Percentiles rank a stretch among this genome's conserved stretches.
Conservation (phyloP, 805 yeast genomes). For the Candida sphagnicola region DNA sequence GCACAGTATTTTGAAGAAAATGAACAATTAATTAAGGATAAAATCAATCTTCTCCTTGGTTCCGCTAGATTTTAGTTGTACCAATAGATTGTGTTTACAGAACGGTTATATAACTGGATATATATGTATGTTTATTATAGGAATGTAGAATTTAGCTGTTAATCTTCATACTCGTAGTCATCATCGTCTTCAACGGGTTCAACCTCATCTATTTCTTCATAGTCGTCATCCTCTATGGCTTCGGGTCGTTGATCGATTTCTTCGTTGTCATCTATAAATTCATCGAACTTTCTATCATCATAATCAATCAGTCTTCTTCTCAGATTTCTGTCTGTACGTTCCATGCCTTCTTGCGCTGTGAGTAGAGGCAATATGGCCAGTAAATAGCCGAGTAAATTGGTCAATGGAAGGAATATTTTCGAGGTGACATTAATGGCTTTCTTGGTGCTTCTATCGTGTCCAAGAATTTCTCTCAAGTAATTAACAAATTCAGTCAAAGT, state of each 20-base stretch:
- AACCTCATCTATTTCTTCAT: slow-evolving; percentile 16
- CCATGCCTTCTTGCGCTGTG: slow-evolving; percentile 18
- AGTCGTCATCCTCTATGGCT: slow-evolving; percentile 11
- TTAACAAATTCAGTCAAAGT: slow-evolving; percentile 26
- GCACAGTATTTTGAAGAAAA: slow-evolving; percentile 78
- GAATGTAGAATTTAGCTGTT: slow-evolving; percentile 3
- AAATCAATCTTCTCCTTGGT: slow-evolving; percentile 70
- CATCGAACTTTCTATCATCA: slow-evolving; percentile 13
- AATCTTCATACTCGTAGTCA: slow-evolving; percentile 11
- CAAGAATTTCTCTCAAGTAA: slow-evolving; percentile 20
- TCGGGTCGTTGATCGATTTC: slow-evolving; percentile 5
- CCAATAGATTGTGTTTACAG: neutral
- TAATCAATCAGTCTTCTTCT: slow-evolving; percentile 18
- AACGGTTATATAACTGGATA: no score
- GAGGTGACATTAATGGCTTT: slow-evolving; percentile 9
- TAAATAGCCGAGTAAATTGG: slow-evolving; percentile 27
- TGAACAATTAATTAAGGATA: slow-evolving; percentile 61
- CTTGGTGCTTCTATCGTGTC: slow-evolving; percentile 9
- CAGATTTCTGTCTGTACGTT: slow-evolving; percentile 9
- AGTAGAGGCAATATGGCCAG: slow-evolving; percentile 24
- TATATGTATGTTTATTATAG: slow-evolving; percentile 1
- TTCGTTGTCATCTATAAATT: slow-evolving; percentile 10
- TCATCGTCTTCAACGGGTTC: slow-evolving; percentile 13
- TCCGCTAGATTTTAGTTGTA: slow-evolving; percentile 40
- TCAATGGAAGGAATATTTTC: slow-evolving; percentile 22